Evolutionary conservation across 1,139 yeast genomes (phyloP).

Genomic region (Taiozyma sp.): DNA sequence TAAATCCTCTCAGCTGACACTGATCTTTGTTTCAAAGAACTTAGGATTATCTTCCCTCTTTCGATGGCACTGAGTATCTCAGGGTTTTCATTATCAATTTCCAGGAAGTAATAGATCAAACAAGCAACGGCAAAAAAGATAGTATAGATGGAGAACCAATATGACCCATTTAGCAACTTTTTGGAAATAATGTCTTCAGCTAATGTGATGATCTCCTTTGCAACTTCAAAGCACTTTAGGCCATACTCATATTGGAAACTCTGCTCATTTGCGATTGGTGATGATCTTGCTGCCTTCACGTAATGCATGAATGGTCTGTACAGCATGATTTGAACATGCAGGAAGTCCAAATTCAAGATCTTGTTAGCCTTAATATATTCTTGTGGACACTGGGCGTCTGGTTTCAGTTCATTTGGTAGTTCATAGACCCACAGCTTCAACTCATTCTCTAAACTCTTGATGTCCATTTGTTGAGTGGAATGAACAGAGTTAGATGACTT

Average conservation of each 20-base stretch:
- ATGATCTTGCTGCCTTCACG: constrained; percentile 21
- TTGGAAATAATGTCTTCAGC: constrained; percentile 73
- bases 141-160: constrained; percentile 87
- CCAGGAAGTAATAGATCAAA: constrained; percentile 68
- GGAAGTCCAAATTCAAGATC: constrained; percentile 56
- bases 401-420: constrained; percentile 63
- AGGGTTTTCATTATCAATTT: constrained; percentile 45
- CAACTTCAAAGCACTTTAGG: constrained; percentile 73
- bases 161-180: constrained; percentile 70
- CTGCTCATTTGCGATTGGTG: constrained; percentile 19
- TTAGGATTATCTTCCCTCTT: constrained; percentile 63
- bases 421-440: constrained; percentile 64
- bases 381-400: constrained; percentile 34
- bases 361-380: constrained; percentile 56
- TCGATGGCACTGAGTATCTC: constrained; percentile 63
- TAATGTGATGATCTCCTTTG: constrained; percentile 69
- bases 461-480: constrained; percentile 36
- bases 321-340: constrained; percentile 63
- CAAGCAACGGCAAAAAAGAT: constrained; percentile 84
- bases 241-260: constrained; percentile 51
- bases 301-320: constrained; percentile 72
- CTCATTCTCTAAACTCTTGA: constrained; percentile 56
- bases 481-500: constrained; percentile 27
- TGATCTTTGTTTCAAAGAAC: constrained; percentile 58
- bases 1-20: constrained; percentile 71